Evolutionary conservation across 208 protist species (phyloP).

Genomic region (Vickermania spadyakhi): DNA sequence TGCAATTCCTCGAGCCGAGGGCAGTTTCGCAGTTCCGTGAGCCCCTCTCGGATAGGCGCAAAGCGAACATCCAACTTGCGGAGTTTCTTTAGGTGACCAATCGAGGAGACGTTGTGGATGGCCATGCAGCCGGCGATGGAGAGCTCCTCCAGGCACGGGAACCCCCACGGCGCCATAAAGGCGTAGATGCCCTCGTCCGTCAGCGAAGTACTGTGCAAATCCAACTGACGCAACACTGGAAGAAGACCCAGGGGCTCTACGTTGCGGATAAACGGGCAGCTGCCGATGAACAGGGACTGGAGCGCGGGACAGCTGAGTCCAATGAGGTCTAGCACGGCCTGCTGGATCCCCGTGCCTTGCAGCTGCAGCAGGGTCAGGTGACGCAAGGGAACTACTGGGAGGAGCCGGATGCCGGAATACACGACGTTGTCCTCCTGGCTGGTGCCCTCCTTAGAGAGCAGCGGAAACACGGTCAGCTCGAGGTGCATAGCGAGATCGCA

Average conservation of each 20-base stretch:
- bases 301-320: background rate
- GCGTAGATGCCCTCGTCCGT: background rate
- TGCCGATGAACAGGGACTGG: background rate
- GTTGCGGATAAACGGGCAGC: background rate
- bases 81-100: background rate
- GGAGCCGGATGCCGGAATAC: background rate
- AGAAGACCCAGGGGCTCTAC: background rate
- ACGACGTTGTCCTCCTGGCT: background rate
- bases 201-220: background rate
- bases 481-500: background rate
- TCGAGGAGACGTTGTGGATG: background rate
- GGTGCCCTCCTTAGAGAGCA: background rate
- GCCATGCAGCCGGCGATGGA: background rate
- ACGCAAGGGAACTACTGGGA: background rate
- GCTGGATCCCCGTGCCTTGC: background rate
- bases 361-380: constrained; percentile 5
- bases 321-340: background rate
- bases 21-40: background rate
- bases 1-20: constrained; percentile 1
- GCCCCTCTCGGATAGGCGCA: background rate
- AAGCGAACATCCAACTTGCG: background rate
- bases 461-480: background rate
- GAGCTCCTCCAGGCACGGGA: background rate
- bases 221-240: background rate
- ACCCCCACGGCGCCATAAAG: background rate